Conservation (phyloP, 2,329 filamentous ascomycete species). For the Epichloe amarillans region DNA sequence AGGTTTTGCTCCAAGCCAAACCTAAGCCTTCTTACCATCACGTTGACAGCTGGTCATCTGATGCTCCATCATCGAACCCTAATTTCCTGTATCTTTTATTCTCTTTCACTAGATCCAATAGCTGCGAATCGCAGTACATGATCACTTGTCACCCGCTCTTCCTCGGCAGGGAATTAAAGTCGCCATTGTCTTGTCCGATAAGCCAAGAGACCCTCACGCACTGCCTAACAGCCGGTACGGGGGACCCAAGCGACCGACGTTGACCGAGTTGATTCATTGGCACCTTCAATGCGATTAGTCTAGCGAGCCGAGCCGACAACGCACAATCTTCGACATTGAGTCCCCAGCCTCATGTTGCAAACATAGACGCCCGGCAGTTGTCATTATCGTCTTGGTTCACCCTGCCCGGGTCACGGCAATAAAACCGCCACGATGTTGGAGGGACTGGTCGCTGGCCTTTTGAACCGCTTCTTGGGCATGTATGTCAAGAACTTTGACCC, state of each 20-base stretch:
- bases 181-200: background rate
- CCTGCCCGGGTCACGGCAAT: slow-evolving; percentile 62
- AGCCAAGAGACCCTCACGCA: background rate
- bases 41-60: background rate
- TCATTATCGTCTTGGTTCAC: slow-evolving; percentile 17
- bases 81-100: background rate
- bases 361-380: slow-evolving; percentile 5
- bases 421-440: slow-evolving; percentile 69
- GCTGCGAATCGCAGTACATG: background rate
- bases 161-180: background rate
- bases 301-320: background rate
- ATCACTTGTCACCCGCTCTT: background rate
- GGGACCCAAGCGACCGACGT: background rate
- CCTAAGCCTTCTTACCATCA: background rate
- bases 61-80: background rate
- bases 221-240: background rate
- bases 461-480: slow-evolving; percentile 99
- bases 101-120: background rate
- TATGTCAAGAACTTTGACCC: slow-evolving; percentile 99
- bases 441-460: slow-evolving; percentile 86
- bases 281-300: background rate
- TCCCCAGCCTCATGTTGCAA: slow-evolving; percentile 9
- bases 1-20: background rate
- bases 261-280: background rate
- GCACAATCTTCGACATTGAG: background rate